Base-by-base conservation (phyloP, 164 flowering plant species). In the Vitis amurensis region DNA sequence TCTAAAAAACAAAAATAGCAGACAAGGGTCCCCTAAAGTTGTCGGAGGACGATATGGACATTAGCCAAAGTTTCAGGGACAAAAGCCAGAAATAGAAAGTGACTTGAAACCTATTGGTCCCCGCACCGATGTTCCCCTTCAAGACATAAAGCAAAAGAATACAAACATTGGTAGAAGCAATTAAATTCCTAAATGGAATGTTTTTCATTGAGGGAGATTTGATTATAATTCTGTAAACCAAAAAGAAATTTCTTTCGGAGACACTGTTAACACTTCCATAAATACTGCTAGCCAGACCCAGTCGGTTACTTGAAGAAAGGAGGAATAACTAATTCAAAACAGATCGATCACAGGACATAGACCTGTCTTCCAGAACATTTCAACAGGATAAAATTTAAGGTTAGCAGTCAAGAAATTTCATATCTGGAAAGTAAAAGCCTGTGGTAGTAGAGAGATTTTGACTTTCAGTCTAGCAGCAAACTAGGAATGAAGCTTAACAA, bases 31-130 rank as follows among this genome's bases (percentile, higher is more conserved):
- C 82, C 80, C 37, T 70, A 14, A 50, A 10, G 48, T 30, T 82
- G 90, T 85, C 85, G 81, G 83, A 48, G 61, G 83, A 80, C 76
- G 82, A 77, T 57, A 76, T 62, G 58, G 76, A 77, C 85, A 82
- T 66, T n/a, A 71, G 59, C 73, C 71, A 66, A 74, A 77, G 71
- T 72, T 75, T 81, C 63, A 56, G 82, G 68, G 78, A 79, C 81
- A 80, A 78, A 71, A 68, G 75, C 69, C 77, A 80, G 71, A 71
- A 74, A 55, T 58, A n/a, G 82, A 83, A 75, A 83, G 75, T 64
- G 87, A 84, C 89, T 65, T 71, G 58, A 70, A 81, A 74, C 69
- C 76, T 60, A 63, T 68, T 74, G 86, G 88, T 82, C 86, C 89
- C 86, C 77, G 67, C 68, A 59, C 17, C 12, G 19, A 57, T 58